Base-by-base conservation (phyloP, 1,139 yeast species). In the Hansenula sp. region DNA sequence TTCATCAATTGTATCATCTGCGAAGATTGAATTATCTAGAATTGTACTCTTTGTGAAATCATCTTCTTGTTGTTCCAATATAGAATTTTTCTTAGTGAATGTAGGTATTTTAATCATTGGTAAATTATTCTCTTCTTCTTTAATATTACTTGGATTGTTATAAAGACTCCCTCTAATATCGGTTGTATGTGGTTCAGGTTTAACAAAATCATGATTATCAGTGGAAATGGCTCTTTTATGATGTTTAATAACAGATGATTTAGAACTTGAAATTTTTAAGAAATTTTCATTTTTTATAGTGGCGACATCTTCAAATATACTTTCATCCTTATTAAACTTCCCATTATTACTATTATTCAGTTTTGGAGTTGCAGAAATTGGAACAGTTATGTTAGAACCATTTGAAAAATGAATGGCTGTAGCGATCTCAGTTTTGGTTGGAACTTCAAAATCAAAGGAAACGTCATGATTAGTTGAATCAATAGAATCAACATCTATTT, bases 341-440 rank as follows among this genome's bases (percentile, higher is more conserved):
- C 18, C 3, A 13, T 9, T 4, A 17, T 27, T 27, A n/a, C 8
- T 6, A 16, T 4, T 12, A 17, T 28, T 12, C 3, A 9, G 11
- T 13, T 50, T 42, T 18, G 33, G 42, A 16, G 33, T 42, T 12
- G 44, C 16, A 15, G 40, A 43, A 11, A 39, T 50, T 30, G 52
- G 54, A 24, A 57, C 53, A 9, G 57, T 52, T n/a, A 54, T 21
- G 32, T 51, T 49, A 2, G 61, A 56, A 3, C 58, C 58, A 43
- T 53, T 55, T 4, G 59, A 50, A 3, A 55, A 45, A 38, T 68
- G 59, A 47, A 67, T 63, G 30, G 65, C 59, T 4, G 76, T 62
- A 38, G 76, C 69, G 47, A 70, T 63, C 48, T 66, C 72, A 3
- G 78, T 72, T 18, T 43, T 41, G 1, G 54, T 43, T 37, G 60